Base-by-base conservation (phyloP, 352 stramenopile genomes). In the Globisporangium spiculum region DNA sequence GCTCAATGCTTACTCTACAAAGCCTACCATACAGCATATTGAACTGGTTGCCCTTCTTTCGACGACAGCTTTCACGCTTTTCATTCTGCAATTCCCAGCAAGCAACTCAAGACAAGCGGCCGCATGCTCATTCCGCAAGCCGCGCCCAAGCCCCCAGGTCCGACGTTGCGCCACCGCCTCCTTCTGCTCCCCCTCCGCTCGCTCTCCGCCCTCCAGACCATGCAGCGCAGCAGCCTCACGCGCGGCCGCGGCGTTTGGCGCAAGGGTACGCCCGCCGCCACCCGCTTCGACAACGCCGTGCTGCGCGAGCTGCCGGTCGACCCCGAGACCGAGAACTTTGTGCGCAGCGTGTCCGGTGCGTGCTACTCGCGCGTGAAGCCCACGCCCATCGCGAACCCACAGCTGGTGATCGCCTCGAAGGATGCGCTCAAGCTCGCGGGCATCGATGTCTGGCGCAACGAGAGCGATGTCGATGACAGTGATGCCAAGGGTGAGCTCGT, bases 281-380 rank as follows among this genome's bases (percentile, higher is more conserved):
- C 67, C 9, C 63, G 16, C 44, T 88, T 91, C 59, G 83, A 93
- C 71, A 94, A 90, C 63, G 66, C 75, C 9, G 81, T 88, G 65
- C 73, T 92, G 53, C 81, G 83, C 6, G 80, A 85, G 34, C 72
- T 94, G 59, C 82, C 86, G 2, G 61, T 94, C 16, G 86, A 92
- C 61, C 34, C 68, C 1, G 81, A 89, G 66, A 62, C 73, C 16
- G 66, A 79, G 50, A 86, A 88, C 70, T 75, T 75, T 24, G 79
- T 91, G 67, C 82, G 84, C 6, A 75, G 63, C 46, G 82, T 92
- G 18, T 60, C 67, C 1, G 72, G 80, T 30, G 84, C 86, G 3
- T 90, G 79, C 72, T 94, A 90, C 67, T 86, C 84, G 50, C 81
- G 77, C 16, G 75, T 93, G 34, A 27, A 73, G 58, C 84, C 86